A percentile compares a stretch with the other conserved stretches of the same genome.
Conservation (phyloP, 176 grass and related monocot genomes). For the Rhynchospora breviuscula region DNA sequence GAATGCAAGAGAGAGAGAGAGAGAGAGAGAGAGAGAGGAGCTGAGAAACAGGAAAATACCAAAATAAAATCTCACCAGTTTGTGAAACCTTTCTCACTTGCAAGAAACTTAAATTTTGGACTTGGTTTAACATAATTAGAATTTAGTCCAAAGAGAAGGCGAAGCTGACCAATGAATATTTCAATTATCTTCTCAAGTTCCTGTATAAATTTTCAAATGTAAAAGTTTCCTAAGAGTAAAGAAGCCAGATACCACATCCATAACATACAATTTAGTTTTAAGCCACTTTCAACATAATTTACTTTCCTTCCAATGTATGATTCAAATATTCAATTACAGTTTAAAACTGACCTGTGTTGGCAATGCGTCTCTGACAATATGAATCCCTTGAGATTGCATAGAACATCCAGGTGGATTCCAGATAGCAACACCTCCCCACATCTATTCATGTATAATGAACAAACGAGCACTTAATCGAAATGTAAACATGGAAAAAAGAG, state of each 20-base stretch:
- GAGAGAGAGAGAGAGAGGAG: neutral
- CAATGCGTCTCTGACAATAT: conserved; percentile 35
- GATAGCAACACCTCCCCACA: conserved; percentile 94
- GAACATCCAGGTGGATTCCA: conserved; percentile 86
- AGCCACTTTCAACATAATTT: neutral
- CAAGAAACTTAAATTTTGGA: conserved; percentile 48
- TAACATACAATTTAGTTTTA: neutral
- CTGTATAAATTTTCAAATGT: conserved; percentile 47
- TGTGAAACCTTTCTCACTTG: conserved; percentile 79
- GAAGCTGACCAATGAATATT: conserved; percentile 85
- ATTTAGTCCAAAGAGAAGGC: conserved; percentile 82
- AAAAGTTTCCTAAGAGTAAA: conserved; percentile 21
- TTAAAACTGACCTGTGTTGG: conserved; percentile 51
- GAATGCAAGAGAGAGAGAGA: neutral
- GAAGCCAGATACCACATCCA: neutral
- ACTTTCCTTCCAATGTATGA: neutral
- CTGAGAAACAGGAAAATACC: neutral
- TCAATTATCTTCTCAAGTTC: conserved; percentile 77
- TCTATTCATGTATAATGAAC: conserved; percentile 38
- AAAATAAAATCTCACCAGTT: conserved; percentile 60
- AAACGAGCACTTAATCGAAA: conserved; percentile 23
- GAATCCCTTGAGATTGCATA: conserved; percentile 27
- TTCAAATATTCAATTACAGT: neutral
- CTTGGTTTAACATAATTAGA: conserved; percentile 48
- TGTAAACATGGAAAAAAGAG: conserved; percentile 20